phyloP scores from a whole-genome alignment of 139 green algal species.

The Deuterostichococcus epilithicus region DNA sequence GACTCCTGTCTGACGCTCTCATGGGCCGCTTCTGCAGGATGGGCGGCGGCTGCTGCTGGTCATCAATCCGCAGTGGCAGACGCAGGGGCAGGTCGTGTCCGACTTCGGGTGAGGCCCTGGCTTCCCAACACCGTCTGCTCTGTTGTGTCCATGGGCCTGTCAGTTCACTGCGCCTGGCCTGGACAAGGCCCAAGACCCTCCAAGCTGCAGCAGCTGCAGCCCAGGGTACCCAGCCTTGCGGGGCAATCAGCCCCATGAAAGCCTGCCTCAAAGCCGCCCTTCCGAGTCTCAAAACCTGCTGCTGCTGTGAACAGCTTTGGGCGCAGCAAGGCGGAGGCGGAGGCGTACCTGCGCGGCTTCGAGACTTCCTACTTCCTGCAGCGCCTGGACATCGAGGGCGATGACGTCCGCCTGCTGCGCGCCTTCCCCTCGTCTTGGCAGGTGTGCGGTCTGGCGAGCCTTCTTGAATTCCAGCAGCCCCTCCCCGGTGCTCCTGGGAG shows the following conservation, averaged over 20 bases:
- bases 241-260: too few species aligned
- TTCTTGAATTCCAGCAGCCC: background rate
- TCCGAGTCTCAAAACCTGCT: background rate
- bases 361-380: constrained; percentile 59
- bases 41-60: constrained; percentile 54
- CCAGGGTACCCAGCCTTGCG: too few species aligned
- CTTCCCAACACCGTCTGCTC: background rate
- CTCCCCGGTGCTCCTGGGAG: background rate
- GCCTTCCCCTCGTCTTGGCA: constrained; percentile 65
- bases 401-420: constrained; percentile 52
- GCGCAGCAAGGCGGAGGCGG: constrained; percentile 19
- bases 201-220: too few species aligned
- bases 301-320: constrained; percentile 50
- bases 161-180: too few species aligned
- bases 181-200: too few species aligned
- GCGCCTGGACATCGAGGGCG: constrained; percentile 46
- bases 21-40: too few species aligned
- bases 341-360: constrained; percentile 59
- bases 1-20: too few species aligned
- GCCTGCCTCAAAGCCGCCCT: too few species aligned
- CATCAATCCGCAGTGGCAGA: constrained; percentile 81
- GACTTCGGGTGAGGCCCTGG: constrained; percentile 22
- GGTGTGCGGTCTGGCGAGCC: constrained; percentile 31
- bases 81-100: constrained; percentile 45
- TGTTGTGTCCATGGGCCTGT: too few species aligned